These are phyloP conservation scores for Corynespora cassiicola DNA, from an alignment of 2,329 filamentous ascomycete genomes.

Conservation along the genomic window DNA sequence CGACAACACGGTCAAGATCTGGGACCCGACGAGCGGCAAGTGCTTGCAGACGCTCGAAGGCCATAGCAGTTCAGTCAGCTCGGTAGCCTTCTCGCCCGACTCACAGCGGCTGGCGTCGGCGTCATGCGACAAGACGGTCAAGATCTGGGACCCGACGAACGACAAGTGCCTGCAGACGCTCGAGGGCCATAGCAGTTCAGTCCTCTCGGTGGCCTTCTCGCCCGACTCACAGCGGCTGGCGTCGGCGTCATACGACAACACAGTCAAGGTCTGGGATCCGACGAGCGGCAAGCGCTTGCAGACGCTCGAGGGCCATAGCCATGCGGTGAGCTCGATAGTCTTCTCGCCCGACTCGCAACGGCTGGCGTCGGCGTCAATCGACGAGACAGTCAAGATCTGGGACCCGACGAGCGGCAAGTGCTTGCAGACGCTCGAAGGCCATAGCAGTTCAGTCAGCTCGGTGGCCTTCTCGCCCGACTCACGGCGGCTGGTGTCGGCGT, in stretches of 20 bases:
- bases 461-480: constrained; percentile 20
- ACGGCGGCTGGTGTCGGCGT: constrained; percentile 15
- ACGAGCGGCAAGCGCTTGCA: constrained; percentile 5
- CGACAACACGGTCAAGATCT: no score
- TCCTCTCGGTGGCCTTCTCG: constrained; percentile 9
- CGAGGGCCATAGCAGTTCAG: constrained; percentile 2
- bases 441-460: constrained; percentile 9
- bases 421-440: constrained; percentile 12
- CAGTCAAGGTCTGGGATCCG: constrained; percentile 17
- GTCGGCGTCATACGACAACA: constrained; percentile 16
- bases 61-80: constrained; percentile 16
- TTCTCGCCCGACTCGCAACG: constrained; percentile 22
- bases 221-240: constrained; percentile 17
- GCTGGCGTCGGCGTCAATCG: constrained; percentile 15
- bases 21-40: constrained; percentile 1
- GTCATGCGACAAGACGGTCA: constrained; percentile 4
- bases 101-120: constrained; percentile 18
- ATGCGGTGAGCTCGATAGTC: constrained; percentile 3
- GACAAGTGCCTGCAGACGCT: constrained; percentile 6
- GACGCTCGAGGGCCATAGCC: constrained; percentile 19
- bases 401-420: no score
- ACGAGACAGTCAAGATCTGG: no score
- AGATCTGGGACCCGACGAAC: constrained; percentile 5
- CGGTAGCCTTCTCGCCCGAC: constrained; percentile 27
- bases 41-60: constrained; percentile 25